Evolutionary conservation across 192 early-diverging fungal species (phyloP), one percentile per base, ranked within the genome.

Genomic region (Rhizophagus clarus): DNA sequence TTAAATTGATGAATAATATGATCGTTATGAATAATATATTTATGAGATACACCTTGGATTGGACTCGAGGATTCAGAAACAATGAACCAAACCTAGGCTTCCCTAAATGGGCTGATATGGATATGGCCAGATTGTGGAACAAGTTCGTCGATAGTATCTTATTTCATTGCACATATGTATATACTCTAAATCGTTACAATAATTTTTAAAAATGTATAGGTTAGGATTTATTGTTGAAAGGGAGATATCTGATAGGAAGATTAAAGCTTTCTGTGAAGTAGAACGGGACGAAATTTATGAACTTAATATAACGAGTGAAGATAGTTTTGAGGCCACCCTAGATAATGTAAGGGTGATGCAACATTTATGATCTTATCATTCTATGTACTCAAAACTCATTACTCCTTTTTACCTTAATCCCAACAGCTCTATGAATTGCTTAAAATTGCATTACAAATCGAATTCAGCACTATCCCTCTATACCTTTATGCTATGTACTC

Each of bases 151-250:
- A 28, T 22, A 26, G 4, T 62, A 62, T 62, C 31, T 40, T 40
- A 40, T 40, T 40, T 40, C 40, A 40, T 40, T 40, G 8, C 40
- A 40, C 7, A 40, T 40, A 9, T 40, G 7, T 40, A 6, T 40
- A 40, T 40, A 40, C 8, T 40, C 5, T 40, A 6, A 40, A 6
- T 6, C 17, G 40, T 49, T 72, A 37, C 40, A 8, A 40, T 8
- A 9, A 15, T 73, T 73, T 51, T 72, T 37, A 63, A 62, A 63
- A 62, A 26, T 63, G n/a, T 63, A 10, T 22, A 76, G 74, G 61
- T 63, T 76, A 42, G 74, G 74, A 40, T 76, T 76, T 76, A 26
- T 76, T 63, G 74, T 76, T 4, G 74, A 76, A 24, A 76, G 63
- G 14, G 17, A 40, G 3, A 40, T 76, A 32, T 3, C n/a, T 62